Evolutionary conservation across 768 basidiomycete species (phyloP), one percentile per base, ranked within the genome.

Genomic region (Lactarius psammicola): DNA sequence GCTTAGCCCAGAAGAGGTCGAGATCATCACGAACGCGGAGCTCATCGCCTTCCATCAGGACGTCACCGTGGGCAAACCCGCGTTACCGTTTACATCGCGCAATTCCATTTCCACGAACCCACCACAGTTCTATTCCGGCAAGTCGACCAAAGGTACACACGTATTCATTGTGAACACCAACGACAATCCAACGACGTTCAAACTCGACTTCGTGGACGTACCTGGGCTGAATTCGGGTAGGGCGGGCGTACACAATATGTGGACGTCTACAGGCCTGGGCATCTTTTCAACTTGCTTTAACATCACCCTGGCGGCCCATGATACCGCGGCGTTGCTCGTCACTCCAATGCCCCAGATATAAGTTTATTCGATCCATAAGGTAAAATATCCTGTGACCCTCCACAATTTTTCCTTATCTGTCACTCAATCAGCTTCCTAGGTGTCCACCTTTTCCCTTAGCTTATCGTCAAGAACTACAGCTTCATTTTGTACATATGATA

Each of bases 41-140:
- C 75, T 85, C 9, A 76, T 85, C 59, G 83, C 81, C 5, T 85
- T 85, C 78, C 78, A 80, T 68, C 84, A 85, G 72, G 84, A 85
- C 70, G 40, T 69, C 0, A 77, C 68, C 15, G 61, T 82, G 34
- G 83, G 83, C 20, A 77, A 74, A 15, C 79, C 84, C 0, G 84
- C 84, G 13, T 72, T 69, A 40, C 83, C 83, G 7, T 85, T 84
- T 76, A 77, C 75, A 34, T 73, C 82, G 3, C 77, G 74, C 23
- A 65, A 79, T 17, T 75, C 78, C 10, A 74, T 79, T 3, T 72
- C 76, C 4, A 80, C 80, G 8, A 77, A 79, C 0, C 80, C 82
- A 44, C 84, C 83, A 4, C 81, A 84, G 73, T 85, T 82, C 66
- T 86, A 81, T 69, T 73, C 80, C 9, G 84, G 84, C 3, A 66